Percentiles rank a stretch among this genome's conserved stretches.
phyloP scores from a whole-genome alignment of 1,139 yeast genomes.

The Blastobotrys buckinghamii region DNA sequence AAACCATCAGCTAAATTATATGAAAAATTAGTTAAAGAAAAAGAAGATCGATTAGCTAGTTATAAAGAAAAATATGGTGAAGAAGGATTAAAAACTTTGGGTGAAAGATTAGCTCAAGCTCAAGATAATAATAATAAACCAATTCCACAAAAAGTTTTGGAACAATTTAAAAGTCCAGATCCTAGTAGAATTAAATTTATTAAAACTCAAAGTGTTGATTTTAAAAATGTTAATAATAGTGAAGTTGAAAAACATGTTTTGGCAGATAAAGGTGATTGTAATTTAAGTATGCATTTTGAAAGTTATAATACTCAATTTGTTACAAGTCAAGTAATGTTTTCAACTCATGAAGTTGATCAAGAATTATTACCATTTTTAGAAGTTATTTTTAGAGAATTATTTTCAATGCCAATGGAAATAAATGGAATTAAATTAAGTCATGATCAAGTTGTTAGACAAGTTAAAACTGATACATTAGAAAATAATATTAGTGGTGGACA shows the following conservation, averaged over 20 bases:
- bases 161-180: constrained; percentile 48
- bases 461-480: constrained; percentile 66
- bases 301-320: constrained; percentile 75
- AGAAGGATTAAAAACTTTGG: constrained; percentile 52
- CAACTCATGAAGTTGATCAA: constrained; percentile 56
- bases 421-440: constrained; percentile 56
- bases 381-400: constrained; percentile 54
- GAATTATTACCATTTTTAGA: constrained; percentile 60
- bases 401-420: constrained; percentile 64
- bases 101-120: constrained; percentile 51
- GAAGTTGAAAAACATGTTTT: constrained; percentile 26
- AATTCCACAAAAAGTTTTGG: constrained; percentile 63
- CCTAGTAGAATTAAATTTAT: constrained; percentile 72
- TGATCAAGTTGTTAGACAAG: constrained; percentile 65
- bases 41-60: constrained; percentile 43
- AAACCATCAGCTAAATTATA: constrained; percentile 67
- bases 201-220: constrained; percentile 55
- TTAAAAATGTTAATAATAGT: constrained; percentile 27
- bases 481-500: constrained; percentile 44
- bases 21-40: constrained; percentile 45
- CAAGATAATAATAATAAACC: constrained; percentile 61
- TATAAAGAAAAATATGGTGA: constrained; percentile 52
- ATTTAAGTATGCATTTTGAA: constrained; percentile 68
- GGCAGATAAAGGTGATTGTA: constrained; percentile 32
- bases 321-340: constrained; percentile 58